Base-by-base conservation (phyloP, 495 filamentous ascomycete genomes). In the Talaromyces ruber region DNA sequence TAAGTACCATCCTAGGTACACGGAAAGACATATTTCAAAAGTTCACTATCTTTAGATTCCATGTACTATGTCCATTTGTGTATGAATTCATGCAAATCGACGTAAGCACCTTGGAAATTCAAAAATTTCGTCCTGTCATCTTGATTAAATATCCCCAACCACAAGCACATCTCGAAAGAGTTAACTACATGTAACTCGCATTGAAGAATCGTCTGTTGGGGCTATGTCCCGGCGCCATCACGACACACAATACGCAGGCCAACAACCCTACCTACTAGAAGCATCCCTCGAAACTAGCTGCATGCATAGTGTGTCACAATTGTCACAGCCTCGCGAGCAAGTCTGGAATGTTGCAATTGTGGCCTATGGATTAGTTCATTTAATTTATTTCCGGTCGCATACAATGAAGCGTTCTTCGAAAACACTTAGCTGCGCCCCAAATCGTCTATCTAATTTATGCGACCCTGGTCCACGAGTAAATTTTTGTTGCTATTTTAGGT, bases 261-360 rank as follows among this genome's bases (percentile, higher is more conserved):
- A 14, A 39, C 12, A 39, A 39, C 34, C 32, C 34, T 39, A 39
- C 34, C 3, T n/a, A 29, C 28, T 3, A n/a, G 34, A 39, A 47
- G 43, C 43, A n/a, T 8, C 12, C n/a, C n/a, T 58, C 29, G 5
- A 14, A 58, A 18, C 24, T 22, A 26, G 52, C 5, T 22, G 18
- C 22, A 54, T 58, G 55, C 30, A 58, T 22, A 12, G 32, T 12
- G 29, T 58, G 55, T 58, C 55, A 34, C 55, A 58, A 7, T 7
- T 58, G 55, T 58, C 55, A 34, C 55, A 58, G 28, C 55, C 28
- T 32, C 39, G 55, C 29, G 55, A 58, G 39, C 55, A 39, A 7
- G 25, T 3, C n/a, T 24, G 29, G 43, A 5, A 47, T 21, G n/a
- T 21, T 22, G 52, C 52, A 55, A 55, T 14, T 4, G n/a, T 55